Evolutionary conservation across 148 eudicot genomes (phyloP), one percentile per base, ranked within the genome.

Genomic region (Spergularia marina): DNA sequence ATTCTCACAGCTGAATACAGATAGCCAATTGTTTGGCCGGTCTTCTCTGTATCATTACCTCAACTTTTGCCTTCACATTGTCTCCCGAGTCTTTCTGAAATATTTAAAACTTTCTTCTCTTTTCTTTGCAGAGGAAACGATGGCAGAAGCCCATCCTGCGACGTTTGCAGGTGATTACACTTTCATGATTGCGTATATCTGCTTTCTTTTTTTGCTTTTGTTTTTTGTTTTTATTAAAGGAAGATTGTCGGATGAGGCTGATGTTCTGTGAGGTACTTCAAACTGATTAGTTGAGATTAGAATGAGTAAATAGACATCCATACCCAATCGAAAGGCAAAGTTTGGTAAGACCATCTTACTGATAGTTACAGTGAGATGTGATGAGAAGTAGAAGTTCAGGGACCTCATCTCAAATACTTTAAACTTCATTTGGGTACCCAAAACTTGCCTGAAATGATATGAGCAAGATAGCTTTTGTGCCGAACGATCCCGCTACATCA

Each of bases 141-240:
- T 91, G 89, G 98, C 93, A 91, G 75, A 94, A 89, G 83, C 98
- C 98, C 79, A 74, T 90, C 71, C 87, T 94, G 76, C 94, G 98
- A 76, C 97, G 93, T 73, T 73, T 94, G 78, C 98, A 94, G 98
- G 98, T 94, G 83, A 81, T 84, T 85, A 10, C 77, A 20, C 10
- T 80, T 11, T 3, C 17, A 51, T 71, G 60, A 44, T 68, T 62
- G 56, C 40, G 53, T n/a, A 14, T 39, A 20, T 30, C 36, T 36
- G 10, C 21, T 61, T 23, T 53, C 39, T 52, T 52, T 30, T 2
- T 30, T 30, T 30, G 2, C 36, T 30, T 30, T 30, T 30, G 1
- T 30, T 51, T 51, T 63, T 14, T 63, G 6, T 14, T 56, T 56
- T 6, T 51, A 17, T 44, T 11, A 68, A 20, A 30, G 12, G 11